Conservation (phyloP, 1,139 yeast genomes). For the Citeromyces hawaiiensis region DNA sequence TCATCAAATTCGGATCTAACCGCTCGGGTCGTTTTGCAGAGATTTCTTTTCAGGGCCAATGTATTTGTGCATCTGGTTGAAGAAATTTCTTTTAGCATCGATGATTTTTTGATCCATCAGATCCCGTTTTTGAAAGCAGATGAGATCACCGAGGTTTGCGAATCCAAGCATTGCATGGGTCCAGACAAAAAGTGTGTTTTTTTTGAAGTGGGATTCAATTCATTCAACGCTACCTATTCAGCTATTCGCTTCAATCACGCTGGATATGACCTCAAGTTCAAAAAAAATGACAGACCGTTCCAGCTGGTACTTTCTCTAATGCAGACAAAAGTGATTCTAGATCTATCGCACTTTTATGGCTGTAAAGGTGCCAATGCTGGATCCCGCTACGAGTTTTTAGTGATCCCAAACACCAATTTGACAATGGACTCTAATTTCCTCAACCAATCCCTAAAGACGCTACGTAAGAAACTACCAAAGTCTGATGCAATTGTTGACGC, state of each 20-base stretch:
- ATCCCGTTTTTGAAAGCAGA: conserved; percentile 3
- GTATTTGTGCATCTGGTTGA: conserved; percentile 3
- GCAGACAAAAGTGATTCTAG: conserved; percentile 24
- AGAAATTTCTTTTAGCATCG: conserved; percentile 3
- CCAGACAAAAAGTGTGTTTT: conserved; percentile 12
- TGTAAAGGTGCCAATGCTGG: conserved; percentile 7
- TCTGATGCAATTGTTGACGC: conserved; percentile 8
- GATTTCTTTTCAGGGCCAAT: conserved; percentile 4
- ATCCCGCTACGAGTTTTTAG: conserved; percentile 25
- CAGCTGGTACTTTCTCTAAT: conserved; percentile 29
- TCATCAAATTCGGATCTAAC: neutral
- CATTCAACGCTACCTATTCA: conserved; percentile 21
- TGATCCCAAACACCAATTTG: conserved; percentile 36
- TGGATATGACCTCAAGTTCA: conserved; percentile 47
- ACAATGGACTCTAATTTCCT: conserved; percentile 41
- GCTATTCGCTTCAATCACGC: conserved; percentile 27
- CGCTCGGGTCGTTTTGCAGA: conserved; percentile 2
- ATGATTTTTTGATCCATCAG: conserved; percentile 4
- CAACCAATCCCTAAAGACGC: conserved; percentile 1
- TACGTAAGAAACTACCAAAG: neutral
- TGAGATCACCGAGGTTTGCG: conserved; percentile 2
- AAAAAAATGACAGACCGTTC: conserved; percentile 38
- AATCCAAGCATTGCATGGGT: neutral
- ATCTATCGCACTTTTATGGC: conserved; percentile 15
- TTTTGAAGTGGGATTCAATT: conserved; percentile 19